phyloP scores from a whole-genome alignment of 176 grass and related monocot species.

The Bolboschoenus planiculmis region DNA sequence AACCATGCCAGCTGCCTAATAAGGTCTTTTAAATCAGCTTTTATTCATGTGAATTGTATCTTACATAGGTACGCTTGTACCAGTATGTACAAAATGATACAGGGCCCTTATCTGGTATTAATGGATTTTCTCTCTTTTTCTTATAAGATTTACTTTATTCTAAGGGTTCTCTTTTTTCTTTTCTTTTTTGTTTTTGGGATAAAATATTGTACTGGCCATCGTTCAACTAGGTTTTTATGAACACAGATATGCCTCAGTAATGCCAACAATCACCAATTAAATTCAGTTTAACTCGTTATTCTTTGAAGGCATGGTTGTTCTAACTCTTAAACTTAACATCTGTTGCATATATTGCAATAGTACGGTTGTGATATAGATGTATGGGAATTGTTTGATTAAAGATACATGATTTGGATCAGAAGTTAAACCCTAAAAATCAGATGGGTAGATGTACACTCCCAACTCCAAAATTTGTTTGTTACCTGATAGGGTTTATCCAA shows the following conservation, averaged over 20 bases:
- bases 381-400: background rate
- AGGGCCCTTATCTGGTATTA: background rate
- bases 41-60: background rate
- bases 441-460: background rate
- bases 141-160: background rate
- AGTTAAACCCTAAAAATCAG: background rate
- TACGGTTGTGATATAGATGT: background rate
- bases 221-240: background rate
- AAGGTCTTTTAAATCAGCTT: background rate
- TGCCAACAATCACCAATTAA: background rate
- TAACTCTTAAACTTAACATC: background rate
- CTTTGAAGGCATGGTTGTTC: background rate
- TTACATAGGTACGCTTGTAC: background rate
- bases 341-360: background rate
- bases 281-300: background rate
- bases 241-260: background rate
- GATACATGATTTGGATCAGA: background rate
- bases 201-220: background rate
- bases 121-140: background rate
- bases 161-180: background rate
- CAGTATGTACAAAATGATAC: background rate
- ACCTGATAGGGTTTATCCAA: constrained; percentile 99
- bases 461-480: constrained; percentile 28
- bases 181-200: too few relatives aligned
- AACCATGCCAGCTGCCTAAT: background rate